Evolutionary conservation across 2,329 filamentous ascomycete species (phyloP), one percentile per base, ranked within the genome.

Genomic region (Penicillium sumatraense): DNA sequence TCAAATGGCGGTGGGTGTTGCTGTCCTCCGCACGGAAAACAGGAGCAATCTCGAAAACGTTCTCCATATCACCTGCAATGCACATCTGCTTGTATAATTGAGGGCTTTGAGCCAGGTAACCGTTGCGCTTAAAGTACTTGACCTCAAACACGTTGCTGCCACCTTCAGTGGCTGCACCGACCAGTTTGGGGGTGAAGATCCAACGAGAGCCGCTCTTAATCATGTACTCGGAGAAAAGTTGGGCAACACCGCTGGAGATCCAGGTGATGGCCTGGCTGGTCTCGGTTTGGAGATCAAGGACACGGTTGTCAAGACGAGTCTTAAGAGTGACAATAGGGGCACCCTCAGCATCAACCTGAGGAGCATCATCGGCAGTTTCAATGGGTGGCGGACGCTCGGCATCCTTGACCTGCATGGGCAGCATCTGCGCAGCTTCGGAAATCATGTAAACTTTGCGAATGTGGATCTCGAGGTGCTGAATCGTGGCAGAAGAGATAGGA

Each of bases 111-210:
- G 86, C 85, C 36, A 88, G 77, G 69, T 82, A 88, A 23, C 91
- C 93, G 62, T 89, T 85, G 69, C 89, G 86, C 63, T 89, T 90
- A 74, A 98, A 98, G 78, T 98, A 98, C 40, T 88, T 87, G 65
- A 98, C 81, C 66, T 88, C 83, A 75, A 99, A 98, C 36, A 98
- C 93, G 71, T 93, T 96, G 64, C 87, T 87, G 62, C 95, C 95
- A 67, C 95, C 93, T 78, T 99, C 95, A 3, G 91, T 95, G 4
- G 95, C 90, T 13, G 93, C 89, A 47, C 89, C 93, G 52, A 96
- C 90, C 40, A 99, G 81, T 73, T 92, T 93, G 9, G 95, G 92
- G 2, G 93, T 90, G 73, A 96, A 91, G 68, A 97, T 92, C 73
- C 90, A 86, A 61, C 88, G 86, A 74, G 96, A 96, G 51, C 86